phyloP scores from a whole-genome alignment of 1,284 basidiomycete genomes.

The Leccinum griseonigrum region DNA sequence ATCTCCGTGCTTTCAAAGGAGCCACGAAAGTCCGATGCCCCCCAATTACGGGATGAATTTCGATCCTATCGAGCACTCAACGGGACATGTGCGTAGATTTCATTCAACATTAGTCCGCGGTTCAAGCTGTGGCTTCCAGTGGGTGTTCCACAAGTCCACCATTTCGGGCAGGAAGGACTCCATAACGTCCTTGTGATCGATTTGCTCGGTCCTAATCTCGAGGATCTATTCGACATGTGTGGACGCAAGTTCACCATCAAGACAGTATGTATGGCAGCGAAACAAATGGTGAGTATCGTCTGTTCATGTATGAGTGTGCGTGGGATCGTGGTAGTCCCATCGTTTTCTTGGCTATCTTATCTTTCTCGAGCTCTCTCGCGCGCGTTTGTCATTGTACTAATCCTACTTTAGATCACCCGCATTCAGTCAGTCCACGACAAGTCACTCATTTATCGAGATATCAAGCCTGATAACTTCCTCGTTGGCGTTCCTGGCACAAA shows the following conservation, averaged over 20 bases:
- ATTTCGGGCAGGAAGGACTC: constrained; percentile 97
- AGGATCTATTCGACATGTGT: constrained; percentile 98
- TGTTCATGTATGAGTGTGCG: constrained; percentile 6
- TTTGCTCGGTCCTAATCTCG: constrained; percentile 92
- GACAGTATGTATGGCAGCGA: constrained; percentile 98
- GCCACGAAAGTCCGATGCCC: constrained; percentile 97
- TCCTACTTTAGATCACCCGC: constrained; percentile 74
- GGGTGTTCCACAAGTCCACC: constrained; percentile 96
- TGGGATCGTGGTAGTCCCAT: background rate
- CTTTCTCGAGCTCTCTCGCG: background rate
- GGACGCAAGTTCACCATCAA: constrained; percentile 96
- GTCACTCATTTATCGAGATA: constrained; percentile 98
- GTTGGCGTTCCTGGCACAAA: constrained; percentile 95
- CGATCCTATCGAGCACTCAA: constrained; percentile 94
- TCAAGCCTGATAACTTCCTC: constrained; percentile 99
- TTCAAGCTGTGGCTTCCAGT: constrained; percentile 44
- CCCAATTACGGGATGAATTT: constrained; percentile 96
- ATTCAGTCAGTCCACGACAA: constrained; percentile 98
- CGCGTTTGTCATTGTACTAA: constrained; percentile 9
- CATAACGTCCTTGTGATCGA: constrained; percentile 99
- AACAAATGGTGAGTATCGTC: constrained; percentile 82
- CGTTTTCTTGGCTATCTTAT: background rate
- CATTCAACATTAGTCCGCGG: constrained; percentile 10
- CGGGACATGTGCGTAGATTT: constrained; percentile 75
- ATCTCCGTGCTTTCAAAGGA: constrained; percentile 55